Conservation (phyloP, 371 early-diverging fungal genomes). For the Chytridium lagenaria region DNA sequence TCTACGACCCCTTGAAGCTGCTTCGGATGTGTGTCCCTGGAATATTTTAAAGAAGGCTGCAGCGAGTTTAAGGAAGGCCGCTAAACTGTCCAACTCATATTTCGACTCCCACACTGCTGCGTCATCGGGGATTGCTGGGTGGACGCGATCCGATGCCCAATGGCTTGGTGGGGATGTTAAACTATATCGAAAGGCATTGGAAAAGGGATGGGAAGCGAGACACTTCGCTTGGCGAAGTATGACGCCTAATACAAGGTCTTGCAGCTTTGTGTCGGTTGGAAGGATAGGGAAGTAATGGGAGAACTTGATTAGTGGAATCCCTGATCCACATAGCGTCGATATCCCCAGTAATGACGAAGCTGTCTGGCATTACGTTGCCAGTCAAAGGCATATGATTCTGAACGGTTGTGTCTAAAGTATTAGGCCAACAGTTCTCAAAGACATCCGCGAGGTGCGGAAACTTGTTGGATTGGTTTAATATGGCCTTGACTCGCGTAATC, state of each 20-base stretch:
- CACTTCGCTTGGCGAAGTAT: constrained; percentile 62
- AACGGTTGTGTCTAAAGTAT: constrained; percentile 69
- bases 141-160: constrained; percentile 51
- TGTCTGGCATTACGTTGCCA: constrained; percentile 46
- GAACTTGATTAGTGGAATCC: constrained; percentile 70
- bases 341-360: constrained; percentile 71
- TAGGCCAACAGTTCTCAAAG: constrained; percentile 61
- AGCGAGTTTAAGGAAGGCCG: constrained; percentile 57
- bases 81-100: constrained; percentile 61
- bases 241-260: constrained; percentile 56
- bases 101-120: constrained; percentile 25
- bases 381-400: constrained; percentile 41
- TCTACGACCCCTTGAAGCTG: neutral
- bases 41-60: constrained; percentile 7
- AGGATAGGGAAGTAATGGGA: constrained; percentile 62
- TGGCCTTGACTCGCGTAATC: neutral
- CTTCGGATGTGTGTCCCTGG: neutral
- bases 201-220: constrained; percentile 55
- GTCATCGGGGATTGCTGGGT: neutral
- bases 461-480: neutral
- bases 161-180: neutral
- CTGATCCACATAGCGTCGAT: constrained; percentile 75
- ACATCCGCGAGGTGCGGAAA: constrained; percentile 41
- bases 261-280: constrained; percentile 47
- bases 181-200: constrained; percentile 55